phyloP scores from a whole-genome alignment of 257 asterid genomes.

The Penstemon barbatus region DNA sequence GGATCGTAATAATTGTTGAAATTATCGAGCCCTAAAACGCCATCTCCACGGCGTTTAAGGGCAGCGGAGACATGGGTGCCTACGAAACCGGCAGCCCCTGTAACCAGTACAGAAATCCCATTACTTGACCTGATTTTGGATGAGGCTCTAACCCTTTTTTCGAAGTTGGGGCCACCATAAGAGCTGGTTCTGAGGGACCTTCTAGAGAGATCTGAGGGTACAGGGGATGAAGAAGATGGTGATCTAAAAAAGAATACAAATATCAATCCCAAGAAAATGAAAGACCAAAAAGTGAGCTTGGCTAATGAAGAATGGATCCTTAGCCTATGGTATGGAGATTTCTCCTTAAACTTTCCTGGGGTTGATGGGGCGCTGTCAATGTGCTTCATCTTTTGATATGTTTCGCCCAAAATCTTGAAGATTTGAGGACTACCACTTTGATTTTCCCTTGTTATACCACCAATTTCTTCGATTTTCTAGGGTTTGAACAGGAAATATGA shows the following conservation, averaged over 20 bases:
- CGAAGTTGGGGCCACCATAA: constrained; percentile 60
- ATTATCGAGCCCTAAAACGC: constrained; percentile 81
- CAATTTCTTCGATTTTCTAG: constrained; percentile 32
- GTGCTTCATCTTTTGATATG: constrained; percentile 62
- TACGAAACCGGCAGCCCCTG: constrained; percentile 97
- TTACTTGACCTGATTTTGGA: constrained; percentile 81
- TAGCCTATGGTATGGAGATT: constrained; percentile 67
- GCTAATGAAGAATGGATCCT: constrained; percentile 73
- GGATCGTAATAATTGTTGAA: constrained; percentile 86
- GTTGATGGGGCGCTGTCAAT: constrained; percentile 69
- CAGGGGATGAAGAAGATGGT: constrained; percentile 55
- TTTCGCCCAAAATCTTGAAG: constrained; percentile 30
- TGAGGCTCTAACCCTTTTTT: constrained; percentile 68
- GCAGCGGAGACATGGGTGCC: constrained; percentile 93
- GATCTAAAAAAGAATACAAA: constrained; percentile 74
- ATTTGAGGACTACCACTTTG: constrained; percentile 30
- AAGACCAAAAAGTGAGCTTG: constrained; percentile 91
- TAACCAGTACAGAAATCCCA: constrained; percentile 87
- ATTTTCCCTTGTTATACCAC: constrained; percentile 18
- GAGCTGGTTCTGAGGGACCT: constrained; percentile 79
- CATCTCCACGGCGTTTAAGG: constrained; percentile 94
- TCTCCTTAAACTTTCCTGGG: constrained; percentile 97
- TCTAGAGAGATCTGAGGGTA: constrained; percentile 72
- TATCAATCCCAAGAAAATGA: constrained; percentile 79
- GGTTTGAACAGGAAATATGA: constrained; percentile 25